A percentile compares a stretch with the other conserved stretches of the same genome.
phyloP scores from a whole-genome alignment of 1,284 basidiomycete species.

The Heimioporus retisporus region DNA sequence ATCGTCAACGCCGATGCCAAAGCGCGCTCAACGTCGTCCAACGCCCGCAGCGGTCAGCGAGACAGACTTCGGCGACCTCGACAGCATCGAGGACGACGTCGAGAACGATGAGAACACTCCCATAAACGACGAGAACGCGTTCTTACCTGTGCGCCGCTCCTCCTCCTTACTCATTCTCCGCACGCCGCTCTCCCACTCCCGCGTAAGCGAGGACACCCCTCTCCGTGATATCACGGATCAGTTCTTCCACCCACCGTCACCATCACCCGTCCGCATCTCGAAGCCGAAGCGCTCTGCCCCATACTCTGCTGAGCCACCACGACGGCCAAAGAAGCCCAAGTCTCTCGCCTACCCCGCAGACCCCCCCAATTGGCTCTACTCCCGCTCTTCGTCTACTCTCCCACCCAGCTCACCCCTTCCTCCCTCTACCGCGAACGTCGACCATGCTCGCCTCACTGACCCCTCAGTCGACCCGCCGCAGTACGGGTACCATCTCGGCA shows the following conservation, averaged over 20 bases:
- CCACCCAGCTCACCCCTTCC: constrained; percentile 45
- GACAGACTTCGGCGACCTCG: constrained; percentile 25
- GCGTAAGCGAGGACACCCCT: constrained; percentile 28
- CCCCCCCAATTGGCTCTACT: constrained; percentile 42
- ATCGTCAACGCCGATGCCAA: not conserved
- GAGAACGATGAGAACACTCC: constrained; percentile 40
- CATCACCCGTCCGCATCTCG: constrained; percentile 39
- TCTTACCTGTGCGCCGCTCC: constrained; percentile 14
- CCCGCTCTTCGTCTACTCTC: constrained; percentile 39
- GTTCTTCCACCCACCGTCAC: constrained; percentile 45
- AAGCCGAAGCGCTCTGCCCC: constrained; percentile 30
- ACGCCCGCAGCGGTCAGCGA: constrained; percentile 17
- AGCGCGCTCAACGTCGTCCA: no score
- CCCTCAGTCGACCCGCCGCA: constrained; percentile 15
- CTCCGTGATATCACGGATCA: constrained; percentile 46
- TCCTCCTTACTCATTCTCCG: constrained; percentile 24
- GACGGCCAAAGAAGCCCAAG: constrained; percentile 46
- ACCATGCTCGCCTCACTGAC: constrained; percentile 15
- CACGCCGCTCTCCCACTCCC: constrained; percentile 34
- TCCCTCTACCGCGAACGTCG: constrained; percentile 32
- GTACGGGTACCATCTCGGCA: constrained; percentile 29
- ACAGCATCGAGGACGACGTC: constrained; percentile 21
- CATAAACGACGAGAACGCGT: constrained; percentile 24
- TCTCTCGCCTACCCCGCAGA: constrained; percentile 42
- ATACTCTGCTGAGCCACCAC: constrained; percentile 35